Percentiles rank a stretch among this genome's conserved stretches.
These are phyloP conservation scores for Diplocarpon mali DNA, from an alignment of 2,329 filamentous ascomycete species.

Conservation along the genomic window DNA sequence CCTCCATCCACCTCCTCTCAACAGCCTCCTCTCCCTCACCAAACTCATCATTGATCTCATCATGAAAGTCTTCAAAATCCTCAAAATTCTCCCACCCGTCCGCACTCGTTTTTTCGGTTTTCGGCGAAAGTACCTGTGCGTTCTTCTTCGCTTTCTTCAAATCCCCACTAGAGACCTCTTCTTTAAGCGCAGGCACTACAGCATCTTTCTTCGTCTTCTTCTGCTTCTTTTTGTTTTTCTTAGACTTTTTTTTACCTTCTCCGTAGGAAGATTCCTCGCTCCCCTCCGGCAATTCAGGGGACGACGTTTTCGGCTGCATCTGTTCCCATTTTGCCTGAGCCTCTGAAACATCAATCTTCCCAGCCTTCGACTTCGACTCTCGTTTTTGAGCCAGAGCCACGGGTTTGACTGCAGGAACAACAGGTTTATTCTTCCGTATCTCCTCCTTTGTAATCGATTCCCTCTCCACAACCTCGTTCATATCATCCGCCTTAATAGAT, in stretches of 20 bases:
- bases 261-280: conserved; percentile 7
- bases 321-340: conserved; percentile 25
- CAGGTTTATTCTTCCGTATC: conserved; percentile 14
- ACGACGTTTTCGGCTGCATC: conserved; percentile 16
- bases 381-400: conserved; percentile 4
- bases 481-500: conserved; percentile 7
- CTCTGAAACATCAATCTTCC: conserved; percentile 16
- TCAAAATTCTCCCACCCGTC: conserved; percentile 44
- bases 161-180: conserved; percentile 3
- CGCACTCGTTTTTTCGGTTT: conserved; percentile 37
- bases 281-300: neutral
- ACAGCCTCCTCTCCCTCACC: conserved; percentile 50
- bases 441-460: conserved; percentile 9
- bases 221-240: conserved; percentile 4
- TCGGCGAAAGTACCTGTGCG: conserved; percentile 31
- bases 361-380: conserved; percentile 6
- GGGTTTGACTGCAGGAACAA: conserved; percentile 7
- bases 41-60: conserved; percentile 20
- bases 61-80: conserved; percentile 49
- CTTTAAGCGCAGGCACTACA: conserved; percentile 4
- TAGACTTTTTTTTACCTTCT: neutral
- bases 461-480: conserved; percentile 11
- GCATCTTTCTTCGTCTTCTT: neutral
- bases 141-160: conserved; percentile 7
- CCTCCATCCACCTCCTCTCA: conserved; percentile 61